phyloP scores from a whole-genome alignment of 257 asterid genomes.

The Nicotiana undulata region DNA sequence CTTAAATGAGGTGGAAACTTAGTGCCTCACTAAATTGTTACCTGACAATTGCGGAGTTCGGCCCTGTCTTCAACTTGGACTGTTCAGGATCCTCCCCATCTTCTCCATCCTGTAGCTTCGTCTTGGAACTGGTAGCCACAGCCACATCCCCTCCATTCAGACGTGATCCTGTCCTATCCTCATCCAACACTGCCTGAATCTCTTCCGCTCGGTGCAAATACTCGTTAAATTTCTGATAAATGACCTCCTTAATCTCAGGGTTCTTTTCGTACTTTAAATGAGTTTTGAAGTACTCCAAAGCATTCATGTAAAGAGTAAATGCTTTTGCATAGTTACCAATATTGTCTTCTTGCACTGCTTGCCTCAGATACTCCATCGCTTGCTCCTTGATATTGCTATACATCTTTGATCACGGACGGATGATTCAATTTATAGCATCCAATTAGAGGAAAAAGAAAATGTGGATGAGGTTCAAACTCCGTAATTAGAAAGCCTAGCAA shows the following conservation, averaged over 20 bases:
- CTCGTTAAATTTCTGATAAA: constrained; percentile 83
- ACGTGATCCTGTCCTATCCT: constrained; percentile 80
- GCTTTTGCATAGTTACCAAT: constrained; percentile 92
- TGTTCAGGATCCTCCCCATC: constrained; percentile 83
- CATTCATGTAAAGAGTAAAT: constrained; percentile 90
- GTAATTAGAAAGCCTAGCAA: too few species aligned
- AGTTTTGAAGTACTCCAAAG: constrained; percentile 86
- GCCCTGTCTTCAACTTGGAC: constrained; percentile 74
- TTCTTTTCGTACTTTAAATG: constrained; percentile 94
- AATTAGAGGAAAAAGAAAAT: not conserved
- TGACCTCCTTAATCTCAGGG: constrained; percentile 88
- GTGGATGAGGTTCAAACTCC: too few species aligned
- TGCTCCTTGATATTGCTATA: constrained; percentile 96
- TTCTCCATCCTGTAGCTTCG: constrained; percentile 74
- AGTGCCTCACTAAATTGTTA: constrained; percentile 50
- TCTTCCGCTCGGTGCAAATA: constrained; percentile 98
- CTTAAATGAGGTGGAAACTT: too few species aligned
- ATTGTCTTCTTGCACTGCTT: constrained; percentile 88
- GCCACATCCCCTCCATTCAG: constrained; percentile 76
- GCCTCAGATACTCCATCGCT: constrained; percentile 85
- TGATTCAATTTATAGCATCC: not conserved
- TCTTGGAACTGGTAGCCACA: constrained; percentile 67
- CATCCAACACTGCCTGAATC: constrained; percentile 82
- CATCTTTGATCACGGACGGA: constrained; percentile 25
- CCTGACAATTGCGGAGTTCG: constrained; percentile 79